These are phyloP conservation scores for Hanseniaspora valbyensis DNA, from an alignment of 805 yeast species.

Conservation along the genomic window DNA sequence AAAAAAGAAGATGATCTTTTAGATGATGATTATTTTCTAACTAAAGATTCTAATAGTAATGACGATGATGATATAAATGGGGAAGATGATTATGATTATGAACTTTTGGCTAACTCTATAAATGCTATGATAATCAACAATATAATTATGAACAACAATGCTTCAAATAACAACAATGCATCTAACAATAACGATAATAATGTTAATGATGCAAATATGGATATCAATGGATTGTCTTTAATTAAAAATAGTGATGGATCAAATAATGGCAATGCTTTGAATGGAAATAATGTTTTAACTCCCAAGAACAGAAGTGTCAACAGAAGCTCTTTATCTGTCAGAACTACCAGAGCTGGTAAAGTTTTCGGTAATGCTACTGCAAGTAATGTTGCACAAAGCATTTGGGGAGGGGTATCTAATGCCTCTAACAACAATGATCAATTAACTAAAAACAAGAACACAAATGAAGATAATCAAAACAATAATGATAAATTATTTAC, in stretches of 20 bases:
- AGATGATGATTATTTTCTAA: not conserved
- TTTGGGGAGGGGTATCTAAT: not conserved
- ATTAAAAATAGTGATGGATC: not conserved
- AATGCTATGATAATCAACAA: constrained; percentile 11
- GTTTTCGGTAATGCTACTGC: constrained; percentile 21
- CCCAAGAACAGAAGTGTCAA: constrained; percentile 16
- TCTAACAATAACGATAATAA: not conserved
- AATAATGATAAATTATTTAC: constrained; percentile 26
- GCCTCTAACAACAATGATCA: not conserved
- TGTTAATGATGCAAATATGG: not conserved
- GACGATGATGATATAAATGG: not conserved
- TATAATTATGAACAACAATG: constrained; percentile 5
- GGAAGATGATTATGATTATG: constrained; percentile 14
- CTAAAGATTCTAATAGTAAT: not conserved
- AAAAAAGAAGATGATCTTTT: not conserved
- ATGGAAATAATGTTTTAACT: not conserved
- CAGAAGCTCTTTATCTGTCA: constrained; percentile 17
- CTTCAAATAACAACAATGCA: not conserved
- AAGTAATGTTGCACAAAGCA: constrained; percentile 15
- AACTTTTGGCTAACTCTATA: constrained; percentile 12
- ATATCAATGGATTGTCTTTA: not conserved
- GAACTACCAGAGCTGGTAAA: constrained; percentile 19
- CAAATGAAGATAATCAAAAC: constrained; percentile 23
- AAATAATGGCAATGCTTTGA: not conserved
- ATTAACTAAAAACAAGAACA: not conserved